A percentile compares a stretch with the other conserved stretches of the same genome.
These are phyloP conservation scores for Carex myosuroides DNA, from an alignment of 176 grass and related monocot species.

Conservation along the genomic window DNA sequence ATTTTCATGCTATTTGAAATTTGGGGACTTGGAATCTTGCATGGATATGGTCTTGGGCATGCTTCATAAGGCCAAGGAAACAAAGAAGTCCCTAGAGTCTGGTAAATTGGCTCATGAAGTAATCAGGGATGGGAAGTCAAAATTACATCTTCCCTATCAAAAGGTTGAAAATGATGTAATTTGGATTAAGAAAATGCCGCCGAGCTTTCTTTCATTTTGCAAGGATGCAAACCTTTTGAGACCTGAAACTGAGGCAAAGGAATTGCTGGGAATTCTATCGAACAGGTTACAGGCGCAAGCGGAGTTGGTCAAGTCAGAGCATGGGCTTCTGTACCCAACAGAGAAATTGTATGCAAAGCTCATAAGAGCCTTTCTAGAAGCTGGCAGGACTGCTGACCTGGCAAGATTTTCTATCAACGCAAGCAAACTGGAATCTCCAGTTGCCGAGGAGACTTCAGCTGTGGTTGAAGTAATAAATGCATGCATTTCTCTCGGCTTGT, in stretches of 20 bases:
- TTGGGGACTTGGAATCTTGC: conserved; percentile 57
- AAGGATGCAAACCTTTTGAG: conserved; percentile 51
- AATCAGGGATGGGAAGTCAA: conserved; percentile 35
- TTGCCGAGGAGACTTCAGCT: conserved; percentile 52
- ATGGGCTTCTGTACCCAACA: conserved; percentile 79
- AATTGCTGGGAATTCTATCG: conserved; percentile 46
- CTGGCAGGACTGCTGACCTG: conserved; percentile 53
- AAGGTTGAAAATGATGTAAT: conserved; percentile 29
- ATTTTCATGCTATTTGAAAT: conserved; percentile 75
- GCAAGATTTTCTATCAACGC: conserved; percentile 73
- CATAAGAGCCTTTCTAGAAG: conserved; percentile 70
- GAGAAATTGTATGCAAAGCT: conserved; percentile 88
- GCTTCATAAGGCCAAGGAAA: conserved; percentile 66
- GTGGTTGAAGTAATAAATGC: conserved; percentile 83
- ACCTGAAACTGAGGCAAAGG: conserved; percentile 48
- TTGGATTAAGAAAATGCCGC: conserved; percentile 29
- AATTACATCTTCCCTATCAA: conserved; percentile 34
- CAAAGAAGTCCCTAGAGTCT: conserved; percentile 54
- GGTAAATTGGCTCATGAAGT: conserved; percentile 52
- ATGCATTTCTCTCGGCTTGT: conserved; percentile 68
- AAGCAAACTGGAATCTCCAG: conserved; percentile 61
- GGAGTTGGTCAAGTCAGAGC: conserved; percentile 62
- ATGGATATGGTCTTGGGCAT: conserved; percentile 73
- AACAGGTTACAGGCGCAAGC: conserved; percentile 52
- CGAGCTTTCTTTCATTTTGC: conserved; percentile 47